phyloP scores from a whole-genome alignment of 139 green algal genomes.

The Picochlorum sp. region DNA sequence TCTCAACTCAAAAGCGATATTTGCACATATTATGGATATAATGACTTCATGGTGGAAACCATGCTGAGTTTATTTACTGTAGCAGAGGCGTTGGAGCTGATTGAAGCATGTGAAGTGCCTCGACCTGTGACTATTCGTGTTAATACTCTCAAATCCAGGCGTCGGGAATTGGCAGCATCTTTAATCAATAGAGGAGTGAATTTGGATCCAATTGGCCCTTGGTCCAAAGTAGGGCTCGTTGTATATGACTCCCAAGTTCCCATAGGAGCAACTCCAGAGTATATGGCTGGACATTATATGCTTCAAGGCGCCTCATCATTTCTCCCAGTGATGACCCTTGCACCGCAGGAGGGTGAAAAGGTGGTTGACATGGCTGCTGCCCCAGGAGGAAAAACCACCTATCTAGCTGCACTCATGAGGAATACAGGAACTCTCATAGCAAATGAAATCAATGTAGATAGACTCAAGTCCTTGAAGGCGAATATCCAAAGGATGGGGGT shows the following conservation, averaged over 20 bases:
- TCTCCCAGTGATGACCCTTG: constrained; percentile 95
- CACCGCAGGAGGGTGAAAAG: constrained; percentile 76
- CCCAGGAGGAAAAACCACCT: constrained; percentile 98
- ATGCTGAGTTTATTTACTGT: constrained; percentile 64
- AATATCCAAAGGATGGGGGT: constrained; percentile 95
- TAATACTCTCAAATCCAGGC: constrained; percentile 91
- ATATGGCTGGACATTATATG: constrained; percentile 99
- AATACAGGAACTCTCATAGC: constrained; percentile 93
- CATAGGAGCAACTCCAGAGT: constrained; percentile 97
- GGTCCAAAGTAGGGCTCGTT: constrained; percentile 95
- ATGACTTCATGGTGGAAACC: constrained; percentile 84
- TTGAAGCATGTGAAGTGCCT: constrained; percentile 72
- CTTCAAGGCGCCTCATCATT: constrained; percentile 92
- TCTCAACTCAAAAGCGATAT: constrained; percentile 76
- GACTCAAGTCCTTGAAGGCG: constrained; percentile 81
- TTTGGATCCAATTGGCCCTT: constrained; percentile 94
- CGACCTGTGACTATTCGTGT: constrained; percentile 67
- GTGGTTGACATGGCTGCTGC: constrained; percentile 96
- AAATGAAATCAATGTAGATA: constrained; percentile 90
- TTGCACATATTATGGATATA: constrained; percentile 92
- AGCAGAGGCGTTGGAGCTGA: constrained; percentile 70
- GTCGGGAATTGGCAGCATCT: constrained; percentile 84
- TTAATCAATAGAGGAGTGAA: constrained; percentile 96
- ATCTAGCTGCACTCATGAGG: constrained; percentile 89
- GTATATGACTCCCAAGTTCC: constrained; percentile 95